phyloP scores from a whole-genome alignment of 257 asterid genomes.

The Verbascum thapsus region DNA sequence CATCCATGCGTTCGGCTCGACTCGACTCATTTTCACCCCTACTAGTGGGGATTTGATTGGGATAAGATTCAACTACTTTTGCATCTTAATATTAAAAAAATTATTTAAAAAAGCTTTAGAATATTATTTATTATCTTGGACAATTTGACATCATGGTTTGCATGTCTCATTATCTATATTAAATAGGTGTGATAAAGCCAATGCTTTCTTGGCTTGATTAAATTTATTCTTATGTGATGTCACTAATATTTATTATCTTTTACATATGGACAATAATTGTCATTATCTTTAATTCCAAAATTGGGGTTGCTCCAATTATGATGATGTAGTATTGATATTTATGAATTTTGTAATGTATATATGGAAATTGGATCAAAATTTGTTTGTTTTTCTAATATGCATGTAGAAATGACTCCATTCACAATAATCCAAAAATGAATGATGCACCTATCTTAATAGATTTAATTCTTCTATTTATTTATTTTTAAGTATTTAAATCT shows the following conservation, averaged over 20 bases:
- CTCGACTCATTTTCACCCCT: too few species aligned
- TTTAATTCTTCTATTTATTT: too few species aligned
- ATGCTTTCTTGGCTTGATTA: slow-evolving; percentile 3
- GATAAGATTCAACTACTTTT: too few species aligned
- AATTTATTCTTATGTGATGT: slow-evolving; percentile 7
- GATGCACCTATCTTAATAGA: too few species aligned
- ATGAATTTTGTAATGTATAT: not conserved
- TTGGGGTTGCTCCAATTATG: not conserved
- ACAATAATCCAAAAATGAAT: too few species aligned
- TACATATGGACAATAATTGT: not conserved
- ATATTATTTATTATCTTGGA: not conserved
- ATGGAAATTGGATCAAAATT: not conserved
- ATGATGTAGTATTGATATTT: not conserved
- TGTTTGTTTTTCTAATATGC: not conserved
- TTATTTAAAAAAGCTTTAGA: too few species aligned
- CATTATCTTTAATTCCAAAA: not conserved
- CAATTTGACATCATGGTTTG: not conserved
- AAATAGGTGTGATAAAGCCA: not conserved
- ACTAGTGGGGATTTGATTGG: too few species aligned
- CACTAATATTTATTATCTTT: not conserved
- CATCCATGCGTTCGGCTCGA: too few species aligned
- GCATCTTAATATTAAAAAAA: too few species aligned
- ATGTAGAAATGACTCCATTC: too few species aligned
- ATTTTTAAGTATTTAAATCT: too few species aligned
- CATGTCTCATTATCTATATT: not conserved